Evolutionary conservation across 148 eudicot species (phyloP).

Genomic region (Silene latifolia): DNA sequence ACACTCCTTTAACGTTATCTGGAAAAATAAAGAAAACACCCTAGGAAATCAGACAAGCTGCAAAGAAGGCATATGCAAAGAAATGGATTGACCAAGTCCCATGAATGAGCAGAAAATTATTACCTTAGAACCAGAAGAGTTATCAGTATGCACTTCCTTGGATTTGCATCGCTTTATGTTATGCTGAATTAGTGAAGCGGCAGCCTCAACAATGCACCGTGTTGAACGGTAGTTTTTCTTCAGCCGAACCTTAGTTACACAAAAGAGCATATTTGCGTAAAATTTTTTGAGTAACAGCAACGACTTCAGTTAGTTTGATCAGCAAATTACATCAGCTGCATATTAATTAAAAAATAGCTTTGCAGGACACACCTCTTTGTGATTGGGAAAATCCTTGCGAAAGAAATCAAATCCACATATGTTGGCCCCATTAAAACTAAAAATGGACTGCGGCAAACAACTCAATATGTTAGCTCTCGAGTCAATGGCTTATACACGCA

Average conservation of each 20-base stretch:
- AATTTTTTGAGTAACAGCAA: not conserved
- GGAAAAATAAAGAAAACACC: constrained; percentile 14
- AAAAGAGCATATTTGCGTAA: not conserved
- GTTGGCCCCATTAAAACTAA: constrained; percentile 92
- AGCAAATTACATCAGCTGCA: not conserved
- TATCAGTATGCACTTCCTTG: constrained; percentile 66
- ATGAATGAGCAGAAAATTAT: not conserved
- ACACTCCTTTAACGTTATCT: constrained; percentile 87
- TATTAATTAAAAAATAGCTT: not conserved
- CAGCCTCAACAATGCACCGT: constrained; percentile 93
- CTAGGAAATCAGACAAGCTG: not conserved
- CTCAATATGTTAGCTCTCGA: constrained; percentile 7
- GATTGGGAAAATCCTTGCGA: constrained; percentile 70
- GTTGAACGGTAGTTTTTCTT: constrained; percentile 86
- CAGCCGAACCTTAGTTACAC: constrained; percentile 50
- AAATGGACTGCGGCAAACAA: constrained; percentile 66
- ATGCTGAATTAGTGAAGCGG: constrained; percentile 69
- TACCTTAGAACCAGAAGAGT: constrained; percentile 84
- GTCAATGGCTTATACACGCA: not conserved
- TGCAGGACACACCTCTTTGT: constrained; percentile 61
- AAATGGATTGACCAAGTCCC: not conserved
- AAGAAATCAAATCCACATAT: constrained; percentile 88
- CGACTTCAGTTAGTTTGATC: constrained; percentile 2
- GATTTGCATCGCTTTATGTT: constrained; percentile 54
- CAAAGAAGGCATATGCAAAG: not conserved